Evolutionary conservation across 1,284 basidiomycete species (phyloP).

Genomic region (Fistulinella cinereoalba): DNA sequence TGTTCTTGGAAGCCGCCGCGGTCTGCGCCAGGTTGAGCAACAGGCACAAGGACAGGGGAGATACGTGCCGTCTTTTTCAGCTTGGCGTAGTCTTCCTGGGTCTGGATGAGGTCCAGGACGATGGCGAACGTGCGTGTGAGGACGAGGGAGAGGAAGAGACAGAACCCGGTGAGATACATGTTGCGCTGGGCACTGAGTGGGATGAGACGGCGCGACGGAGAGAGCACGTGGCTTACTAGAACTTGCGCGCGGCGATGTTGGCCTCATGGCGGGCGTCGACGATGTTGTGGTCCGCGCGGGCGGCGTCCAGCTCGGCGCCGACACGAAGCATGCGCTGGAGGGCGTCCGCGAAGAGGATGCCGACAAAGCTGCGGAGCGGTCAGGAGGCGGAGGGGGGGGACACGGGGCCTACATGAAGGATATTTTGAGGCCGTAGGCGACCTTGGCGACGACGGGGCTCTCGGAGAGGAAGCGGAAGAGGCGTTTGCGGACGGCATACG

Average conservation of each 20-base stretch:
- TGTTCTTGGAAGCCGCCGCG: conserved; percentile 37
- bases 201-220: background rate
- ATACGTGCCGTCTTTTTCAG: conserved; percentile 66
- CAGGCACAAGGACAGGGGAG: background rate
- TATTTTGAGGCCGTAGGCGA: conserved; percentile 85
- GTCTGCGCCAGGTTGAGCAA: conserved; percentile 29
- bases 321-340: conserved; percentile 92
- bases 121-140: conserved; percentile 92
- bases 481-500: conserved; percentile 67
- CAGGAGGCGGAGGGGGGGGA: background rate
- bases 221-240: conserved; percentile 65
- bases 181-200: conserved; percentile 71
- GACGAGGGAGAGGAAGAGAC: conserved; percentile 90
- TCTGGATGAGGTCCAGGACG: conserved; percentile 85
- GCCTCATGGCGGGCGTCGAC: conserved; percentile 79
- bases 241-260: conserved; percentile 84
- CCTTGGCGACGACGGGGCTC: conserved; percentile 64
- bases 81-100: conserved; percentile 84
- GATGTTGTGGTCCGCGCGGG: conserved; percentile 55
- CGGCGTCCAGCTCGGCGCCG: conserved; percentile 69
- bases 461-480: conserved; percentile 78
- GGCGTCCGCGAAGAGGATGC: conserved; percentile 84
- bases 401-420: conserved; percentile 78
- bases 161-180: conserved; percentile 89
- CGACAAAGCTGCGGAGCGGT: conserved; percentile 70